phyloP scores from a whole-genome alignment of 2,329 filamentous ascomycete genomes.

The Neospermospora avenae region DNA sequence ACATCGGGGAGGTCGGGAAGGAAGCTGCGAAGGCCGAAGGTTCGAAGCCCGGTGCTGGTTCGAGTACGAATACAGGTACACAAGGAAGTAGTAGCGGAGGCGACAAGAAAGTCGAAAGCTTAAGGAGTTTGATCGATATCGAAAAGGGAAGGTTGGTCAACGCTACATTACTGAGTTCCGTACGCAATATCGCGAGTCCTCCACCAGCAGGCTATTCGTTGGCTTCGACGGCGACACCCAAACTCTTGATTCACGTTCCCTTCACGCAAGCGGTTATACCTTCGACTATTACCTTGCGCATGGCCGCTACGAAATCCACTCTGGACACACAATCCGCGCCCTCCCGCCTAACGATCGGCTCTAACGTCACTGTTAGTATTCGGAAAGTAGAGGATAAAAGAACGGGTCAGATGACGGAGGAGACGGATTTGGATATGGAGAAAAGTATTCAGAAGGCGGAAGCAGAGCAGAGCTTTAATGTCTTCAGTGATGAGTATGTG shows the following conservation, averaged over 20 bases:
- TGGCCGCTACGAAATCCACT: constrained; percentile 6
- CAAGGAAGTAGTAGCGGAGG: constrained; percentile 5
- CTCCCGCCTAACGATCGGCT: constrained; percentile 28
- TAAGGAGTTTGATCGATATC: constrained; percentile 29
- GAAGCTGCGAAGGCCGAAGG: no score
- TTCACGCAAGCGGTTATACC: constrained; percentile 28
- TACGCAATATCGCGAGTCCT: constrained; percentile 29
- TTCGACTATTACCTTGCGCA: constrained; percentile 23
- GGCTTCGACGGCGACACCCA: constrained; percentile 19
- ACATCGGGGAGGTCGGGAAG: constrained; percentile 19
- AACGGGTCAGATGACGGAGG: constrained; percentile 22
- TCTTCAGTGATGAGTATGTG: constrained; percentile 32
- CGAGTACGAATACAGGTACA: not conserved
- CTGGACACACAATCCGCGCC: constrained; percentile 24
- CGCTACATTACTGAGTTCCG: constrained; percentile 26
- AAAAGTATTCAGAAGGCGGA: constrained; percentile 26
- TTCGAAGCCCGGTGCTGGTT: constrained; percentile 17
- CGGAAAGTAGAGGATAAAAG: constrained; percentile 13
- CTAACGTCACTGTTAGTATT: constrained; percentile 27
- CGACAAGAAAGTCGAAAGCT: constrained; percentile 10
- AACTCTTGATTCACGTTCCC: constrained; percentile 27
- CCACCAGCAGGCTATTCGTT: constrained; percentile 31
- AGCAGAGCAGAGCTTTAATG: constrained; percentile 29
- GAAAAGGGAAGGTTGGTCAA: constrained; percentile 22
- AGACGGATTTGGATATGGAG: constrained; percentile 29